Evolutionary conservation across 306 rosid species (phyloP), one percentile per base, ranked within the genome.

Genomic region (Begonia fuchsioides): DNA sequence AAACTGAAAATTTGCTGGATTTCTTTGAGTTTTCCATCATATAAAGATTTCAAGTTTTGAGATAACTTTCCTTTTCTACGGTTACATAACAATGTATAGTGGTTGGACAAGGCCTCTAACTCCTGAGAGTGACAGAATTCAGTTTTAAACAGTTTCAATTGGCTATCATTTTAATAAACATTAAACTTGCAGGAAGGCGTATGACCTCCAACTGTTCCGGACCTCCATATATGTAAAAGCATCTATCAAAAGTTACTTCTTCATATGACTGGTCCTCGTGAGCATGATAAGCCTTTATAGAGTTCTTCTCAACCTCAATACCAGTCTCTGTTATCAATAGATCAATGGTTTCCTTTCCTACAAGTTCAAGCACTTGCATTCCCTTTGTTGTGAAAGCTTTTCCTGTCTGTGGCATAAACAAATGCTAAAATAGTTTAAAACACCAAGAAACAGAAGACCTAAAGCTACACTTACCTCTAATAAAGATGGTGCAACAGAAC

Each of bases 151-250:
- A 47, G 32, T 53, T 55, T 66, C 41, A 50, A 53, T 19, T 19
- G n/a, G n/a, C n/a, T 39, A 58, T 20, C 46, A 45, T 61, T 38
- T 57, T 50, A 55, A 26, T 14, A 44, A 55, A 32, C 45, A 19
- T 16, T 55, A 11, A 71, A 57, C 15, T 54, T 54, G 50, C 49
- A 20, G n/a, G 58, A 38, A 64, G 54, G 53, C 40, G 60, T 54
- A 58, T 59, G 49, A 92, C 98, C 98, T 92, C 98, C 73, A 92
- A 68, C 60, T 92, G 98, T 67, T 92, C 98, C 35, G 96, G 96
- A 55, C 98, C 96, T 57, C 98, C 98, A 68, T 85, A 92, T 65
- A 92, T 92, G 72, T 92, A 92, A 72, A 92, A 92, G 69, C 95
- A 92, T 60, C 98, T 70, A 71, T 92, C 94, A 71, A 92, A 92